Evolutionary conservation across 768 basidiomycete genomes (phyloP), one percentile per base, ranked within the genome.

Genomic region (Boletales sp.): DNA sequence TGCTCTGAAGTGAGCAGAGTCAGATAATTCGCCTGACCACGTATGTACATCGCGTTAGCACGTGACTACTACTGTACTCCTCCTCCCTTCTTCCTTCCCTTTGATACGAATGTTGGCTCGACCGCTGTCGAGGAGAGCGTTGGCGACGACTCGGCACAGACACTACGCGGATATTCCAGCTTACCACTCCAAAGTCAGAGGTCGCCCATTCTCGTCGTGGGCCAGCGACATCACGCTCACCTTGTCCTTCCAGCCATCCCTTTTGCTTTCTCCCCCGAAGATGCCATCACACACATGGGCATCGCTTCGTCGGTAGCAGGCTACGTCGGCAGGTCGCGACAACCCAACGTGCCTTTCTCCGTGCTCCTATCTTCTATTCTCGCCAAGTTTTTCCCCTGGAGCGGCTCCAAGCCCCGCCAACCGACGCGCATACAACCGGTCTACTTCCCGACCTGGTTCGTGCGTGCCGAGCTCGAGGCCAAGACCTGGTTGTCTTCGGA

Each of bases 361-460:
- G 21, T 57, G 55, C 5, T 40, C 67, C 0, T 33, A 65, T 12
- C 61, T 56, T 53, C 75, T 66, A 0, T 54, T 63, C 59, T 72
- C 35, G 70, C 73, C 15, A 67, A 68, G 28, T 63, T 64, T 44
- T 55, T 81, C 28, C 73, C 75, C 3, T 60, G 57, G 19, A 60
- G 71, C 30, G 72, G 72, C 5, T 69, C 72, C 53, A 62, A 68
- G 37, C 66, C 72, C 43, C 52, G 76, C 5, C 72, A 58, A 42
- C 82, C 83, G 19, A 61, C 66, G 12, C 74, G 72, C 19, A 70
- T 81, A 21, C 67, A 73, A 41, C 75, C 82, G 8, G 65, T 82
- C 3, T 87, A 85, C 59, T 78, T 83, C 45, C 84, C 84, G 4
- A 75, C 72, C 11, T 87, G 84, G 84, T 69, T 81, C 30, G 64